Evolutionary conservation across 441 rosid genomes (phyloP).

Genomic region (Aleurites moluccanus): DNA sequence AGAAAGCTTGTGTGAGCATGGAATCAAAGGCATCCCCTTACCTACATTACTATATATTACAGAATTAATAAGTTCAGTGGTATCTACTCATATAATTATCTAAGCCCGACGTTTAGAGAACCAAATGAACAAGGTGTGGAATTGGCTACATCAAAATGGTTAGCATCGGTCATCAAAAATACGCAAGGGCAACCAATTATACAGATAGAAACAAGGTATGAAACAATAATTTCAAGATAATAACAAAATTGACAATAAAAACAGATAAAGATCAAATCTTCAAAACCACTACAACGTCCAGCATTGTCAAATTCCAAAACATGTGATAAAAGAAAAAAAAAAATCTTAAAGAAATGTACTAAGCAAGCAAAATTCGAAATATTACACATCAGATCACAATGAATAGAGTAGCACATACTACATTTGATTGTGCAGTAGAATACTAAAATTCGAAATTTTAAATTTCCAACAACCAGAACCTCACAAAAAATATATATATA

Average conservation of each 20-base stretch:
- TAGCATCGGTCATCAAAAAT: neutral
- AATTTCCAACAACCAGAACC: neutral
- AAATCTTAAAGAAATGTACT: neutral
- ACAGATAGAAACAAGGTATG: neutral
- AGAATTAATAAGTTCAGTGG: neutral
- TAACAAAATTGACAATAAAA: constrained; percentile 9
- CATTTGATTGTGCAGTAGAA: neutral
- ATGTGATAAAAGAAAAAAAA: neutral
- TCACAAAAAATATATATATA: neutral
- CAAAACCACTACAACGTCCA: constrained; percentile 2
- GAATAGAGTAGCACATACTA: neutral
- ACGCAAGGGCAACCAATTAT: neutral
- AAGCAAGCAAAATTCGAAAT: constrained; percentile 8
- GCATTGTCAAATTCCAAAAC: constrained; percentile 7
- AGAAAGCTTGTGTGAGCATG: neutral
- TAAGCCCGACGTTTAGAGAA: neutral
- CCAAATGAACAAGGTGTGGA: neutral
- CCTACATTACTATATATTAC: neutral
- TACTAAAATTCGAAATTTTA: neutral
- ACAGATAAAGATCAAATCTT: constrained; percentile 9
- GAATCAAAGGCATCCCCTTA: neutral
- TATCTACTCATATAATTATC: neutral
- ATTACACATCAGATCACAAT: constrained; percentile 4
- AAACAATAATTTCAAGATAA: neutral
- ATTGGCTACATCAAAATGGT: neutral